These are phyloP conservation scores for Dittrichia graveolens DNA, from an alignment of 129 eudicot genomes.

Conservation along the genomic window DNA sequence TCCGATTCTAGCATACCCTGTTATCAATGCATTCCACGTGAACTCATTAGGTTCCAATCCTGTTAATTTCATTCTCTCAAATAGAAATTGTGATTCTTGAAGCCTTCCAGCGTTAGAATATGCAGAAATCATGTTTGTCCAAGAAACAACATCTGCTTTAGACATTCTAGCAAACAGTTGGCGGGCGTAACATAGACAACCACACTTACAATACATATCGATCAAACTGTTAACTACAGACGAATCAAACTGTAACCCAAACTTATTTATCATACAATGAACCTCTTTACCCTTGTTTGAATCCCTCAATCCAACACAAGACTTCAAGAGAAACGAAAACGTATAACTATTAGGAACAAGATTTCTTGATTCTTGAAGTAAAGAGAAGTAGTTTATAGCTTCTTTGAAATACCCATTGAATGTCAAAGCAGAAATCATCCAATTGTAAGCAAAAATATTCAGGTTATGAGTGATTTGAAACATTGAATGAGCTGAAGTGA, in stretches of 20 bases:
- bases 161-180: conserved; percentile 61
- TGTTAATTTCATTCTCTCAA: conserved; percentile 54
- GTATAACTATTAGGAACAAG: conserved; percentile 51
- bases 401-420: conserved; percentile 53
- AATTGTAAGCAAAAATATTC: conserved; percentile 73
- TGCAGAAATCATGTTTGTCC: conserved; percentile 71
- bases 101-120: conserved; percentile 46
- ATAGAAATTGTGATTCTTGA: conserved; percentile 42
- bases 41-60: conserved; percentile 64
- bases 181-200: conserved; percentile 41
- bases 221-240: conserved; percentile 54
- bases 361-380: conserved; percentile 40
- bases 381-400: conserved; percentile 57
- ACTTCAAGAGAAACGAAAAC: conserved; percentile 55
- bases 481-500: conserved; percentile 54
- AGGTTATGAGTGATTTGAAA: conserved; percentile 53
- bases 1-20: conserved; percentile 66
- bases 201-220: conserved; percentile 75
- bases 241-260: conserved; percentile 48
- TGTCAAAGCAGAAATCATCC: conserved; percentile 72
- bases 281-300: conserved; percentile 61
- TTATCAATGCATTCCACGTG: conserved; percentile 76
- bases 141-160: conserved; percentile 62
- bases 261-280: conserved; percentile 44
- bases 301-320: conserved; percentile 71